phyloP scores from a whole-genome alignment of 306 rosid species.

The Inga leiocalycina region DNA sequence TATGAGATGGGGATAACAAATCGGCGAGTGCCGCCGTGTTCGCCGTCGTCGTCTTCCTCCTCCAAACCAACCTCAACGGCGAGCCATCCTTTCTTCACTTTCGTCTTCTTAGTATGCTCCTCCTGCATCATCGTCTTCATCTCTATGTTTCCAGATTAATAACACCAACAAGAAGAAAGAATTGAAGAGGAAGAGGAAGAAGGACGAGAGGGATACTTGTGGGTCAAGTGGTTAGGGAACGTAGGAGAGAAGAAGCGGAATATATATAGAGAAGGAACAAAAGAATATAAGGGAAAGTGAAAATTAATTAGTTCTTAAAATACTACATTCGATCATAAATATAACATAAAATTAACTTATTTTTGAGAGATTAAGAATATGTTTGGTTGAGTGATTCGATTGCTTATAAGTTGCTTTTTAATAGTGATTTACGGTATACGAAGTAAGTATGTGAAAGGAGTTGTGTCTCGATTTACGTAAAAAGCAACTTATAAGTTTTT shows the following conservation, averaged over 20 bases:
- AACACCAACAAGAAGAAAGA: not conserved
- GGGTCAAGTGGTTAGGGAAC: slow-evolving; percentile 7
- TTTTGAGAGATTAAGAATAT: too few species aligned
- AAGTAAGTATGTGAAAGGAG: too few species aligned
- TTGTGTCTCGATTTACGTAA: too few species aligned
- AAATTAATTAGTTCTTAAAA: too few species aligned
- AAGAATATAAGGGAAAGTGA: not conserved
- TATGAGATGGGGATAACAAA: slow-evolving; percentile 63
- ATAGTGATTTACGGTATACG: too few species aligned
- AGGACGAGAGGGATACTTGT: too few species aligned
- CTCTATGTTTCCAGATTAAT: not conserved
- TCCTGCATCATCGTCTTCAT: slow-evolving; percentile 29
- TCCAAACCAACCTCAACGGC: slow-evolving; percentile 65
- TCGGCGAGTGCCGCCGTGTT: slow-evolving; percentile 35
- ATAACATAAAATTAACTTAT: too few species aligned
- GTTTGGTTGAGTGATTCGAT: too few species aligned
- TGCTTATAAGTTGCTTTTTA: too few species aligned
- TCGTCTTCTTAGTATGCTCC: slow-evolving; percentile 55
- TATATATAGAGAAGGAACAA: not conserved
- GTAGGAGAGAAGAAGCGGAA: not conserved
- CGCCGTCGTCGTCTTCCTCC: slow-evolving; percentile 41
- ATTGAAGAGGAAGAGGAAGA: not conserved
- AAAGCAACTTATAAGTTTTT: too few species aligned
- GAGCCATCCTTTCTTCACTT: slow-evolving; percentile 78
- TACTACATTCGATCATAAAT: too few species aligned